Evolutionary conservation across 208 protist genomes (phyloP), one percentile per base, ranked within the genome.

Genomic region (Kentomonas sorsogonicus): DNA sequence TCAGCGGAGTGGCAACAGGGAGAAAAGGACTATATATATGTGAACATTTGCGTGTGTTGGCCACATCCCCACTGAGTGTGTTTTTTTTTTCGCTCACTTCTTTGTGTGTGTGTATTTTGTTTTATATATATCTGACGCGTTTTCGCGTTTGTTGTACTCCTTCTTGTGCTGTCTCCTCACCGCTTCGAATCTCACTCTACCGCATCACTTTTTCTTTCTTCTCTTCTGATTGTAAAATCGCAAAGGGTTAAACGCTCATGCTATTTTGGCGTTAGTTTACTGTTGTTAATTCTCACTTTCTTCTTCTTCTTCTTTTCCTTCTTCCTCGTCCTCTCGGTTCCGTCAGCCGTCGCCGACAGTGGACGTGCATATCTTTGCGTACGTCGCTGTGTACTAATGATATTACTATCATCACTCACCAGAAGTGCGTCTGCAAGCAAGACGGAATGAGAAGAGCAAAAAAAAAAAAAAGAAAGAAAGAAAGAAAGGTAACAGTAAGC

Each of bases 401-500:
- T n/a, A n/a, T n/a, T n/a, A n/a, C n/a, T n/a, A n/a, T n/a, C n/a
- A n/a, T n/a, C n/a, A n/a, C n/a, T n/a, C n/a, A 10, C 18, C 18
- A n/a, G 44, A 48, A 26, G 18, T 7, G 18, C 11, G 13, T 22
- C 18, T 48, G 44, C 9, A 20, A n/a, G 9, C 18, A 9, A 9
- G 9, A 48, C 22, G 44, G 16, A 11, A n/a, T 7, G 16, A 48
- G 18, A 47, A 34, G 10, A 40, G 6, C 25, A 54, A 54, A 62
- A 51, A 41, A 41, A 40, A 36, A 29, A 22, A 62, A 62, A 48
- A 48, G 16, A 62, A 48, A 48, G 16, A 47, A 47, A 60, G 48
- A 48, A 47, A 60, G 31, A 36, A 64, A 50, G n/a, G 36, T 45
- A 16, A 63, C 55, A 63, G 27, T 36, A 53, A 3, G 47, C 16